phyloP scores from a whole-genome alignment of 306 rosid species.

The Glycine tomentella region DNA sequence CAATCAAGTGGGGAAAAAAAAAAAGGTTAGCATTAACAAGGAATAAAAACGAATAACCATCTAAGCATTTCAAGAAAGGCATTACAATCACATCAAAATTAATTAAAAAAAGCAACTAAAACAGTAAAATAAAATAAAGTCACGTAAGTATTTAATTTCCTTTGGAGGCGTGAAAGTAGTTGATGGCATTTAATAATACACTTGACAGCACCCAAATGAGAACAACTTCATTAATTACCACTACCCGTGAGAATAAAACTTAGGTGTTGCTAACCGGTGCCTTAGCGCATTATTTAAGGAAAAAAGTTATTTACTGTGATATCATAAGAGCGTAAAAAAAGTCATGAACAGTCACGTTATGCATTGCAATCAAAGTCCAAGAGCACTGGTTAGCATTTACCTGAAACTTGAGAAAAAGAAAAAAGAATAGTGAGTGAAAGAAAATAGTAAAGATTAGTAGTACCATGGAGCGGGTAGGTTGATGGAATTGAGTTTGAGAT shows the following conservation, averaged over 20 bases:
- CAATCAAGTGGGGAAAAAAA: background rate
- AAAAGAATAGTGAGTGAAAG: background rate
- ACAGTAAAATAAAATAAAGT: background rate
- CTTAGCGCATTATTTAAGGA: too few species aligned
- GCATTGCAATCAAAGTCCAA: too few species aligned
- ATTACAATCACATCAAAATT: constrained; percentile 13
- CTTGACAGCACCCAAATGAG: constrained; percentile 8
- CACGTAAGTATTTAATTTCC: too few species aligned
- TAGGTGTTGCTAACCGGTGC: too few species aligned
- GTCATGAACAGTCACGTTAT: too few species aligned
- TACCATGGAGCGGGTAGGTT: constrained; percentile 85
- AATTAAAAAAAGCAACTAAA: background rate
- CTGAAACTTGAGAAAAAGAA: background rate
- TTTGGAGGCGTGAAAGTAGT: constrained; percentile 3
- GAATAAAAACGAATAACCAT: constrained; percentile 1
- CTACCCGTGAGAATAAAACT: background rate
- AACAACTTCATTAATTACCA: background rate
- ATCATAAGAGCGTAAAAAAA: too few species aligned
- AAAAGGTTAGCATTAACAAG: background rate
- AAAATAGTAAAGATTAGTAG: background rate
- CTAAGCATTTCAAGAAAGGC: constrained; percentile 25
- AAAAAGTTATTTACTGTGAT: too few species aligned
- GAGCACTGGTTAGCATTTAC: too few species aligned
- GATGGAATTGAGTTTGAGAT: constrained; percentile 47
- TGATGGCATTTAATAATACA: constrained; percentile 11